These are phyloP conservation scores for Rhodotorula mucilaginosa DNA, from an alignment of 1,284 basidiomycete species.

Conservation along the genomic window DNA sequence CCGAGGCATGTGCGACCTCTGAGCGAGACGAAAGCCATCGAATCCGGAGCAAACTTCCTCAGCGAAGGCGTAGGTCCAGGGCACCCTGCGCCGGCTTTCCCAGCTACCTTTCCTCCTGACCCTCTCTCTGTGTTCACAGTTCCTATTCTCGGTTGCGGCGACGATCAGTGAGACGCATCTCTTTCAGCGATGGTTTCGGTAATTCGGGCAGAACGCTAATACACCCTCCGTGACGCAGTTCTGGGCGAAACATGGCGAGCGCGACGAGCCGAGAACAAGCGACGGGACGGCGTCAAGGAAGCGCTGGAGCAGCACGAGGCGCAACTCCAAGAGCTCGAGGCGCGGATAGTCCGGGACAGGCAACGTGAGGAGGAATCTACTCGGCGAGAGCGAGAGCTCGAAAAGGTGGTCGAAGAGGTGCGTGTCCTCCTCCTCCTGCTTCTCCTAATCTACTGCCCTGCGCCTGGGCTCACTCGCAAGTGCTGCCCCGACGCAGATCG, in stretches of 20 bases:
- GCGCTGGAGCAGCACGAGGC: slow-evolving; percentile 22
- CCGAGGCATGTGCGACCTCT: slow-evolving; percentile 38
- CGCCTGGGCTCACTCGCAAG: neutral
- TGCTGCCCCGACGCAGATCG: slow-evolving; percentile 18
- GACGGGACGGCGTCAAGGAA: slow-evolving; percentile 32
- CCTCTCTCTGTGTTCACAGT: slow-evolving; percentile 4
- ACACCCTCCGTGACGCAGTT: slow-evolving; percentile 15
- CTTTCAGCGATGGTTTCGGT: no score
- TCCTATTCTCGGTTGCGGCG: slow-evolving; percentile 23
- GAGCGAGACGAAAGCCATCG: slow-evolving; percentile 38
- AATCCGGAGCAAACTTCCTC: slow-evolving; percentile 39
- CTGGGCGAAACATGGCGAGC: slow-evolving; percentile 34
- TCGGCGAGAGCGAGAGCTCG: slow-evolving; percentile 22
- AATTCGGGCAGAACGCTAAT: no score
- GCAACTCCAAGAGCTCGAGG: slow-evolving; percentile 17
- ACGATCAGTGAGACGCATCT: slow-evolving; percentile 15
- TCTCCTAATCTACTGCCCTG: neutral
- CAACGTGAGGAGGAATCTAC: slow-evolving; percentile 2
- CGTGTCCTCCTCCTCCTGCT: neutral
- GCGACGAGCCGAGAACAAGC: slow-evolving; percentile 19
- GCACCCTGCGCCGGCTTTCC: neutral
- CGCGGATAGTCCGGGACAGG: slow-evolving; percentile 8
- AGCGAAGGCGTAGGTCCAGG: slow-evolving; percentile 22
- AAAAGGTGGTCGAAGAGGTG: slow-evolving; percentile 37
- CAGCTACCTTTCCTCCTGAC: no score